phyloP scores from a whole-genome alignment of 345 rosid genomes.

The Trapa bicornis region DNA sequence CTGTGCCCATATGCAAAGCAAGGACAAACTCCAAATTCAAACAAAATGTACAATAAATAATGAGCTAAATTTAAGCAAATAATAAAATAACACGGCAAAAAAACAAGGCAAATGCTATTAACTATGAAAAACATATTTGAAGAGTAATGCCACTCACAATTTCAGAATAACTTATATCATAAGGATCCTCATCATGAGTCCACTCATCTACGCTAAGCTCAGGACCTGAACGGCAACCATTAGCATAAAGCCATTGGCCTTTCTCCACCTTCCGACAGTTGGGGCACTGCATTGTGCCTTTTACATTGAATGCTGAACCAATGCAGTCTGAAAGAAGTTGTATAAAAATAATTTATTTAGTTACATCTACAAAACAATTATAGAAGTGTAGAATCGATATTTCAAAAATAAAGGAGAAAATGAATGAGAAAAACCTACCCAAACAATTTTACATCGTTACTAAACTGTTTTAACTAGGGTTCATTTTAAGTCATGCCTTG shows the following conservation, averaged over 20 bases:
- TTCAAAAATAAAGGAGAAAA: neutral
- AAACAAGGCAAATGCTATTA: neutral
- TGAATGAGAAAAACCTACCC: neutral
- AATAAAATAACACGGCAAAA: neutral
- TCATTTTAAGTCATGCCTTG: neutral
- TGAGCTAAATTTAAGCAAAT: neutral
- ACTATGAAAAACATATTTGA: neutral
- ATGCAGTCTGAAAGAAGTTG: slow-evolving; percentile 61
- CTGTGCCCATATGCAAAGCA: neutral
- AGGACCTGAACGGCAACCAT: slow-evolving; percentile 58
- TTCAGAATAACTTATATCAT: slow-evolving; percentile 73
- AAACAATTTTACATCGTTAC: neutral
- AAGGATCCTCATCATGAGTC: slow-evolving; percentile 82
- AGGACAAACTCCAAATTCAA: neutral
- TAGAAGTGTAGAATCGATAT: neutral
- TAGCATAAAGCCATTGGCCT: slow-evolving; percentile 97
- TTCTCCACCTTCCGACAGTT: slow-evolving; percentile 94
- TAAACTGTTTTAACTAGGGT: neutral
- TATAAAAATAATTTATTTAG: neutral
- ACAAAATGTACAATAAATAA: neutral
- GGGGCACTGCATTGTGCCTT: slow-evolving; percentile 98
- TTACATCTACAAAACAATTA: neutral
- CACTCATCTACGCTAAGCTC: slow-evolving; percentile 83
- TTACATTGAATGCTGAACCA: slow-evolving; percentile 93
- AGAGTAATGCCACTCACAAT: slow-evolving; percentile 33